These are phyloP conservation scores for Suillus paluster DNA, from an alignment of 768 basidiomycete genomes.

Conservation along the genomic window DNA sequence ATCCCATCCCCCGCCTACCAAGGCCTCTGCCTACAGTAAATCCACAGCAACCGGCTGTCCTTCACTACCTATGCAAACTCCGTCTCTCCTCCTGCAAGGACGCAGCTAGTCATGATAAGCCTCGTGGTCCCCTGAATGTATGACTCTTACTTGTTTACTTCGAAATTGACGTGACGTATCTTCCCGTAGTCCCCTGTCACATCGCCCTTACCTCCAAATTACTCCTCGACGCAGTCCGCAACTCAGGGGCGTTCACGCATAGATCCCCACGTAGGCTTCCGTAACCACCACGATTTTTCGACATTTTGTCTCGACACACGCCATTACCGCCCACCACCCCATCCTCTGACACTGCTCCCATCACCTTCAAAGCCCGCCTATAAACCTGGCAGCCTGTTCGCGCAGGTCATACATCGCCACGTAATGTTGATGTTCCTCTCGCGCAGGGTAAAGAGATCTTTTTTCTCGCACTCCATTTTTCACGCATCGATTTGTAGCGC, in stretches of 20 bases:
- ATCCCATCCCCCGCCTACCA: too few species aligned
- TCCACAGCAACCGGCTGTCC: neutral
- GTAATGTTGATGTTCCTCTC: neutral
- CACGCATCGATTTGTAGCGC: neutral
- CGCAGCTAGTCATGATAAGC: neutral
- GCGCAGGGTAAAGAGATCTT: neutral
- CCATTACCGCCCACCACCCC: neutral
- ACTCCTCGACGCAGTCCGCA: neutral
- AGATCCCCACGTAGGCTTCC: neutral
- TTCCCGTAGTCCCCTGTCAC: neutral
- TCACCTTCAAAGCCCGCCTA: neutral
- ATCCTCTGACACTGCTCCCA: too few species aligned
- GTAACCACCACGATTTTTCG: too few species aligned
- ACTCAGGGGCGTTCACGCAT: neutral
- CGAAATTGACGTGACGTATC: neutral
- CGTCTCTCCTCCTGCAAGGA: neutral
- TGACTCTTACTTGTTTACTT: neutral
- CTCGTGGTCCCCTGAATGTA: neutral
- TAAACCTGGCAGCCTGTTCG: neutral
- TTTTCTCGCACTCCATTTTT: neutral
- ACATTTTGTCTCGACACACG: neutral
- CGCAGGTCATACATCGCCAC: neutral
- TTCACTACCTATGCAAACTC: neutral
- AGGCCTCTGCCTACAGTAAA: neutral
- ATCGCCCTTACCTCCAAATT: neutral